A percentile compares a stretch with the other conserved stretches of the same genome.
These are phyloP conservation scores for Aphanomyces invadans DNA, from an alignment of 352 stramenopile genomes.

Conservation along the genomic window DNA sequence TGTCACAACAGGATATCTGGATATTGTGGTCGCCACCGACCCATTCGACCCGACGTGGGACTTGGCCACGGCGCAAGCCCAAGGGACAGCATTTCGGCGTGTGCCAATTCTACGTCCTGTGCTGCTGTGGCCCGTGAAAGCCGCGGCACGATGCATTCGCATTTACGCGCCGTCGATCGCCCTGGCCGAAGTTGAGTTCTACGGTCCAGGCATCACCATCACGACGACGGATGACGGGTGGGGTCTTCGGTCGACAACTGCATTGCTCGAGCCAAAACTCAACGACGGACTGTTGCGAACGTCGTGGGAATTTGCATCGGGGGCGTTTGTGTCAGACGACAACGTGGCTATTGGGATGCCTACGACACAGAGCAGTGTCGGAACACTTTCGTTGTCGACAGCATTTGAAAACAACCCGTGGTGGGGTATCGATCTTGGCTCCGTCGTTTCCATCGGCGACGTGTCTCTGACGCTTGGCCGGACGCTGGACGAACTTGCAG, in stretches of 20 bases:
- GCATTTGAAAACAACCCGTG: conserved; percentile 36
- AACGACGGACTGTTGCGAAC: not conserved
- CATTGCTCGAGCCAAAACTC: conserved; percentile 5
- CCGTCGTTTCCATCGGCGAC: conserved; percentile 34
- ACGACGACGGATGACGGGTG: conserved; percentile 38
- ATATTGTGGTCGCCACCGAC: conserved; percentile 34
- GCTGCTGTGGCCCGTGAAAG: conserved; percentile 7
- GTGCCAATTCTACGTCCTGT: conserved; percentile 1
- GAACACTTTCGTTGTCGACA: conserved; percentile 13
- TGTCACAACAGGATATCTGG: conserved; percentile 29
- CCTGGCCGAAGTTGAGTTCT: conserved; percentile 51
- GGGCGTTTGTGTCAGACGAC: conserved; percentile 42
- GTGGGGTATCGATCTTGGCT: conserved; percentile 66
- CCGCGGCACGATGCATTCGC: conserved; percentile 10
- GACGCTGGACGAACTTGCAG: conserved; percentile 5
- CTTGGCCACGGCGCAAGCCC: not conserved
- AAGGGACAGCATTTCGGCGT: not conserved
- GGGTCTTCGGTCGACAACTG: conserved; percentile 33
- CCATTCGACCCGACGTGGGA: conserved; percentile 24
- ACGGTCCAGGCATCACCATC: conserved; percentile 38
- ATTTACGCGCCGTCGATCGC: conserved; percentile 3
- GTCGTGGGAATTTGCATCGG: conserved; percentile 30
- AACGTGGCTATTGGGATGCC: conserved; percentile 54
- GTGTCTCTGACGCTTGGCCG: conserved; percentile 31
- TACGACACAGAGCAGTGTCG: conserved; percentile 55